Base-by-base conservation (phyloP, 1,139 yeast genomes). In the Diutina rugosa region DNA sequence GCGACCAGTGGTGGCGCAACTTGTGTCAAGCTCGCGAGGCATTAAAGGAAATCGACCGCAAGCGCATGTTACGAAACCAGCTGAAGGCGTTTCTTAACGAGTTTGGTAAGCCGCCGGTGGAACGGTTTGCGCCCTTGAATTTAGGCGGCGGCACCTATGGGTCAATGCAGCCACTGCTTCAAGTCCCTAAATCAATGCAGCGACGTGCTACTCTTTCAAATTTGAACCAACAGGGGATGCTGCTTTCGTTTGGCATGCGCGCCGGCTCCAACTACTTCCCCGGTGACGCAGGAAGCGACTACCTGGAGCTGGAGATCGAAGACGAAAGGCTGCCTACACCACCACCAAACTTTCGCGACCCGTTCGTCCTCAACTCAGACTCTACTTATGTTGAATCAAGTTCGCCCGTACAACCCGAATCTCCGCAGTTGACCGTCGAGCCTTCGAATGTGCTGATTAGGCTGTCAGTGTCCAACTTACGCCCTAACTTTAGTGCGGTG, bases 401-500 rank as follows among this genome's bases (percentile, higher is more conserved):
- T 12, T 45, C 47, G 7, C 21, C 47, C 7, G 3, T 10, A n/a
- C 47, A 12, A n/a, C 47, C 28, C 12, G 28, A 16, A 7, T 6
- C 47, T 8, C 6, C 47, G 12, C 14, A 5, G 41, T 5, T 35
- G 14, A n/a, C 41, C 6, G 41, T 12, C 6, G 41, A 35, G 5
- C 49, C 49, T 2, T 46, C 49, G 32, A 28, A 63, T 26, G 56
- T 68, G 16, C 73, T 78, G 4, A 65, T 65, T 46, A 67, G 67
- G 59, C 73, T 75, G 4, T 68, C 72, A 1, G 64, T 64, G 59
- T 71, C 73, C 55, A 74, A 68, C 66, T 73, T 67, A 64, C 75
- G 82, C 55, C 95, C 96, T 0, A 84, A 85, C 57, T 90, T 90
- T 64, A 81, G 89, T 49, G 87, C 96, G 1, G 84, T 83, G 56